Conservation (phyloP, 2,329 filamentous ascomycete species). For the Pyrenophora seminiperda region DNA sequence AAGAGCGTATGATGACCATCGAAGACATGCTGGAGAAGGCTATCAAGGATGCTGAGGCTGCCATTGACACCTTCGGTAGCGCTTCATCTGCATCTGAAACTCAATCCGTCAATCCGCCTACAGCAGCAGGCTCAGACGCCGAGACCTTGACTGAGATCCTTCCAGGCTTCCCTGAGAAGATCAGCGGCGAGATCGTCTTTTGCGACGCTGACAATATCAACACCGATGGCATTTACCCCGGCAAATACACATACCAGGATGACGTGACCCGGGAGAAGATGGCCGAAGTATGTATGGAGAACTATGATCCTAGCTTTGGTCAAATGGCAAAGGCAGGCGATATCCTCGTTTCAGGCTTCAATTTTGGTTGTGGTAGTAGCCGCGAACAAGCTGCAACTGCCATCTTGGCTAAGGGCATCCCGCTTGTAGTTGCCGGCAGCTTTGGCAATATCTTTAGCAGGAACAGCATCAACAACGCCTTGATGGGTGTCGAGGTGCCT, state of each 20-base stretch:
- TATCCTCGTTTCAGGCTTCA: slow-evolving; percentile 83
- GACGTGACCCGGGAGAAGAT: slow-evolving; percentile 76
- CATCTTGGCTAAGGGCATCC: slow-evolving; percentile 79
- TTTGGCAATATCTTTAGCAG: slow-evolving; percentile 84
- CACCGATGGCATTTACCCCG: slow-evolving; percentile 91
- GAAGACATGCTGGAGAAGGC: slow-evolving; percentile 75
- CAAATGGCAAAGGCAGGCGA: slow-evolving; percentile 69
- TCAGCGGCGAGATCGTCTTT: slow-evolving; percentile 86
- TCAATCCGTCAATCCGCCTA: slow-evolving; percentile 40
- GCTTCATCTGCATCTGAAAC: slow-evolving; percentile 44
- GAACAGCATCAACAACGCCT: slow-evolving; percentile 79
- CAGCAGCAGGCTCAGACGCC: slow-evolving; percentile 33
- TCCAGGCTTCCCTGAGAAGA: slow-evolving; percentile 82
- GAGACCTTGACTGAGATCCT: slow-evolving; percentile 69
- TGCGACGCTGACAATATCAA: slow-evolving; percentile 86
- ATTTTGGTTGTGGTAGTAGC: slow-evolving; percentile 83
- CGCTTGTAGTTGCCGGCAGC: slow-evolving; percentile 77
- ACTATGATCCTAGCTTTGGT: slow-evolving; percentile 80
- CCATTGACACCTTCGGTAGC: slow-evolving; percentile 58
- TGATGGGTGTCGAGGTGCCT: slow-evolving; percentile 74
- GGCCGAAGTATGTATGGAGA: slow-evolving; percentile 90
- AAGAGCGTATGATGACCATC: slow-evolving; percentile 68
- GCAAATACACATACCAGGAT: slow-evolving; percentile 92
- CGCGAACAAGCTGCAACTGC: slow-evolving; percentile 89
- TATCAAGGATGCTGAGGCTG: slow-evolving; percentile 68